phyloP scores from a whole-genome alignment of 2,329 filamentous ascomycete genomes.

The Claviceps paspali region DNA sequence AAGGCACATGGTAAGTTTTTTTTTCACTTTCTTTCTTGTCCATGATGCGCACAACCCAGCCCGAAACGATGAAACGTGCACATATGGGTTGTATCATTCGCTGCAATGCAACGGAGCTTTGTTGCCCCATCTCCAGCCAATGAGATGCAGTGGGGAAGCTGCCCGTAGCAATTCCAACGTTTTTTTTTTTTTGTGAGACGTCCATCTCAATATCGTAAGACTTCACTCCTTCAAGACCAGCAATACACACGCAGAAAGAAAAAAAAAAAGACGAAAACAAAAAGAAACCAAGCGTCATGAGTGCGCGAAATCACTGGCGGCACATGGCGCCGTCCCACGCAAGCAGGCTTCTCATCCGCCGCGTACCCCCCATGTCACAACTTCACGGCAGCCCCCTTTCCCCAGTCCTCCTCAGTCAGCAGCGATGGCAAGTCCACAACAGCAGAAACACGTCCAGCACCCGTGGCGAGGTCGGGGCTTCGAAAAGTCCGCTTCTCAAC shows the following conservation, averaged over 20 bases:
- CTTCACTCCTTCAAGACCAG: not conserved
- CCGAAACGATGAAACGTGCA: too few relatives aligned
- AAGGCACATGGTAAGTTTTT: too few relatives aligned
- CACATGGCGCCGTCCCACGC: conserved; percentile 12
- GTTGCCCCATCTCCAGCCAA: too few relatives aligned
- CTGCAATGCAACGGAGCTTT: too few relatives aligned
- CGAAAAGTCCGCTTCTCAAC: conserved; percentile 39
- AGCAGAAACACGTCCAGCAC: conserved; percentile 5
- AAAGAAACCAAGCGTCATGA: conserved; percentile 12
- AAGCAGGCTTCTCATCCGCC: conserved; percentile 6
- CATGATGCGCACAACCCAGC: too few relatives aligned
- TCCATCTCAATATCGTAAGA: too few relatives aligned
- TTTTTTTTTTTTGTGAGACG: too few relatives aligned
- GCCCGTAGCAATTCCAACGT: too few relatives aligned
- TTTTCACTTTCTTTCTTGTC: too few relatives aligned
- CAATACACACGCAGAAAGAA: not conserved
- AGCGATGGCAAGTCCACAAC: conserved; percentile 12
- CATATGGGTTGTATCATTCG: too few relatives aligned
- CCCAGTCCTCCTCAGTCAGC: conserved; percentile 5
- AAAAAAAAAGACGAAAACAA: not conserved
- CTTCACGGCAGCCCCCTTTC: not conserved
- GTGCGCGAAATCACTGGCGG: conserved; percentile 17
- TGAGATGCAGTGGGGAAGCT: too few relatives aligned
- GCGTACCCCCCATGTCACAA: conserved; percentile 4
- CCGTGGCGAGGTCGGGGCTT: conserved; percentile 11